Conservation (phyloP, 2,329 filamentous ascomycete species). For the Zelopaecilomyces penicillatus region DNA sequence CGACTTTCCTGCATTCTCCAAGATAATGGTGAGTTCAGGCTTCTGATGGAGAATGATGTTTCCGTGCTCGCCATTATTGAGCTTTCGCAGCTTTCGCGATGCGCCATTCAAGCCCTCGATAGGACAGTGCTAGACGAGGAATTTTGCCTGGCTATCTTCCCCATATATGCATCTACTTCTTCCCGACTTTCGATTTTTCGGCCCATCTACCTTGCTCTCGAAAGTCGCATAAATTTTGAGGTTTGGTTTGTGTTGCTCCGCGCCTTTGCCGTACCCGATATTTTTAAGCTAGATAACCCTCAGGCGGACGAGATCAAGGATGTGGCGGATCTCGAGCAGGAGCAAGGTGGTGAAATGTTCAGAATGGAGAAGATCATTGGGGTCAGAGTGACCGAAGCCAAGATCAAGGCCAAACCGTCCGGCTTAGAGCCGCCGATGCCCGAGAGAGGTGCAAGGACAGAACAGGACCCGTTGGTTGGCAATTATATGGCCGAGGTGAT, state of each 20-base stretch:
- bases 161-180: constrained; percentile 73
- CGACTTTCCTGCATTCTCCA: constrained; percentile 87
- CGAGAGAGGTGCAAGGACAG: constrained; percentile 20
- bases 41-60: constrained; percentile 79
- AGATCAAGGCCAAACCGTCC: constrained; percentile 36
- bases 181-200: constrained; percentile 67
- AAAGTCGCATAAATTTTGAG: constrained; percentile 84
- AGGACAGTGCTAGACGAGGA: constrained; percentile 86
- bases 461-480: constrained; percentile 42
- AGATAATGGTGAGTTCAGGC: constrained; percentile 88
- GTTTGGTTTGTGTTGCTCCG: constrained; percentile 92
- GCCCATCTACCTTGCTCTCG: constrained; percentile 83
- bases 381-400: constrained; percentile 54
- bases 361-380: constrained; percentile 53
- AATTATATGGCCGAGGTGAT: constrained; percentile 76
- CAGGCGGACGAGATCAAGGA: constrained; percentile 36
- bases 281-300: constrained; percentile 59
- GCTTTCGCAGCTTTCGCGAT: constrained; percentile 79
- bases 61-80: constrained; percentile 75
- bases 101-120: constrained; percentile 83
- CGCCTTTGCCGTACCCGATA: constrained; percentile 83
- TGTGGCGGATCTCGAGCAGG: constrained; percentile 27
- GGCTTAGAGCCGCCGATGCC: constrained; percentile 15
- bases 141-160: constrained; percentile 91
- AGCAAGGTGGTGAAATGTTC: constrained; percentile 44